These are phyloP conservation scores for Ramaria sp. DNA, from an alignment of 768 basidiomycete genomes.

Conservation along the genomic window DNA sequence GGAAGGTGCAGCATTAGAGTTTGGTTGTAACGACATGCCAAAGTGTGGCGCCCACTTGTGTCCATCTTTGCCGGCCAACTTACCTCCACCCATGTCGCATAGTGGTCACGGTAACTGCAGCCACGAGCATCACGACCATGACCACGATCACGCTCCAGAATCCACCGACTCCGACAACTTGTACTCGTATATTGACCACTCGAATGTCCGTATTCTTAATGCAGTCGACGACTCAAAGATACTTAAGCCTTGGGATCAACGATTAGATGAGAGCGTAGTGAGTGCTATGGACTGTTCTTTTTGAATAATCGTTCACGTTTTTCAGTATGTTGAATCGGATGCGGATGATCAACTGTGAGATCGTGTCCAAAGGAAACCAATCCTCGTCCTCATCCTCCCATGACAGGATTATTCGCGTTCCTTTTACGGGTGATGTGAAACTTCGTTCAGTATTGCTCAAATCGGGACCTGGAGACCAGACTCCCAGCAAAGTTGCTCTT, in stretches of 20 bases:
- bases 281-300: constrained; percentile 11
- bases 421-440: constrained; percentile 82
- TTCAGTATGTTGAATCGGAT: constrained; percentile 76
- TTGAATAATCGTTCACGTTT: not conserved
- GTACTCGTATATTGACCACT: constrained; percentile 62
- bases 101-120: constrained; percentile 40
- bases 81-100: constrained; percentile 34
- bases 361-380: constrained; percentile 14
- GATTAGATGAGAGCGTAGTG: constrained; percentile 62
- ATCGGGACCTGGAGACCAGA: constrained; percentile 69
- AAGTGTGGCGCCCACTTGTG: not conserved
- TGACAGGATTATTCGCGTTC: constrained; percentile 66
- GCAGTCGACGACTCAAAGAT: constrained; percentile 39
- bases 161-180: constrained; percentile 58
- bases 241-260: constrained; percentile 82
- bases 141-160: constrained; percentile 30
- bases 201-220: constrained; percentile 76
- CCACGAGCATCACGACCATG: constrained; percentile 45
- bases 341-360: constrained; percentile 81
- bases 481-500: constrained; percentile 59
- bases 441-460: constrained; percentile 76
- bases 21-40: not conserved
- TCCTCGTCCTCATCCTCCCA: constrained; percentile 1
- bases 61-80: not conserved
- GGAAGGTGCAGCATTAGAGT: not conserved